Conservation (phyloP, 495 filamentous ascomycete genomes). For the Neurospora intermedia region DNA sequence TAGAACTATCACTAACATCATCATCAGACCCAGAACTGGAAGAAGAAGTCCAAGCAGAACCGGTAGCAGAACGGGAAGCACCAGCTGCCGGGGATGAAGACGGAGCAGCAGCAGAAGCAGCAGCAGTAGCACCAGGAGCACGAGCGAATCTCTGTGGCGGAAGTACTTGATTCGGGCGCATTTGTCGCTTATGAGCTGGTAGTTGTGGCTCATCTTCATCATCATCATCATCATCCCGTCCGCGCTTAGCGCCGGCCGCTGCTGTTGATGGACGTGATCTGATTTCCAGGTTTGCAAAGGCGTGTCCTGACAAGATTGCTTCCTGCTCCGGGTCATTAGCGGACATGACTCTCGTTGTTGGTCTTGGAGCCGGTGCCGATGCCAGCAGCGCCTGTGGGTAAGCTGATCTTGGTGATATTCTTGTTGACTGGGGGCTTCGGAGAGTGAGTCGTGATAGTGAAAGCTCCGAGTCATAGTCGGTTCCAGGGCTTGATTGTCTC, state of each 20-base stretch:
- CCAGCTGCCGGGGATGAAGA: not conserved
- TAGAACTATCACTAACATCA: not conserved
- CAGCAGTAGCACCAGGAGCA: not conserved
- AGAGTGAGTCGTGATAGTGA: not conserved
- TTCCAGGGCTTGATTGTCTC: not conserved
- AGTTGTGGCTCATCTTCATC: not conserved
- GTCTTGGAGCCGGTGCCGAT: not conserved
- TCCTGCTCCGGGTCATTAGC: not conserved
- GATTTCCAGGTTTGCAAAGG: not conserved
- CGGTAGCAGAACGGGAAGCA: not conserved
- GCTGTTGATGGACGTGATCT: not conserved
- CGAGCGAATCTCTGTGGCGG: not conserved
- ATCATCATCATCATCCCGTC: not conserved
- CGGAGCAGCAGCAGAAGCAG: not conserved
- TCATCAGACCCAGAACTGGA: not conserved
- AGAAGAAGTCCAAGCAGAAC: not conserved
- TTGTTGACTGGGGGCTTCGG: not conserved
- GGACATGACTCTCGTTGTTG: not conserved
- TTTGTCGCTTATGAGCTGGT: not conserved
- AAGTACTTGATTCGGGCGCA: not conserved
- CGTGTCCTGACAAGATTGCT: not conserved
- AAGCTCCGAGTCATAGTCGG: not conserved
- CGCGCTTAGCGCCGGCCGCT: not conserved
- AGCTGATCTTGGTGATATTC: not conserved
- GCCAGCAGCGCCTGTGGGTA: not conserved